Evolutionary conservation across 306 rosid species (phyloP).

Genomic region (Pachyrhizus erosus): DNA sequence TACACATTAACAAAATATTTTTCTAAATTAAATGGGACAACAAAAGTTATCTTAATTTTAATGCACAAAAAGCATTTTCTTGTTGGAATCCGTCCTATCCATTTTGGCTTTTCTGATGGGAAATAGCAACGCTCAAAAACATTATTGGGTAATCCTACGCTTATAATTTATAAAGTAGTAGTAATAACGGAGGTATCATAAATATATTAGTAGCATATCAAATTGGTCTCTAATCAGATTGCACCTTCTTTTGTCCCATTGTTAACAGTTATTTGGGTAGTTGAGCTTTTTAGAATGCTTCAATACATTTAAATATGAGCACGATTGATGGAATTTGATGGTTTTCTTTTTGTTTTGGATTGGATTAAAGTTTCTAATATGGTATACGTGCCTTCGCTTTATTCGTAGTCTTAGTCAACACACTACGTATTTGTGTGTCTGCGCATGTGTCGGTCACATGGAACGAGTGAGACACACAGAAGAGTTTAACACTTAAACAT

Average conservation of each 20-base stretch:
- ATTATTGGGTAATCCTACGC: neutral
- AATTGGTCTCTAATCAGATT: neutral
- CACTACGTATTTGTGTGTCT: slow-evolving; percentile 22
- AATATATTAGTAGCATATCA: neutral
- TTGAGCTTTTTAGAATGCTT: slow-evolving; percentile 39
- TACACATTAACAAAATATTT: neutral
- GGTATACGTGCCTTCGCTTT: slow-evolving; percentile 25
- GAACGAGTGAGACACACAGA: neutral
- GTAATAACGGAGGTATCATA: neutral
- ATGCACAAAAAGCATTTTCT: neutral
- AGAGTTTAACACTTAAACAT: neutral
- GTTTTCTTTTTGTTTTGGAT: slow-evolving; percentile 16
- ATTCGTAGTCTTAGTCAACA: slow-evolving; percentile 27
- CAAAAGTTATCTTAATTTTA: neutral
- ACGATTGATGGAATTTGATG: slow-evolving; percentile 42
- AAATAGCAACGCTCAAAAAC: slow-evolving; percentile 5
- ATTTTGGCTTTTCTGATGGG: neutral
- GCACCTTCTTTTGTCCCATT: slow-evolving; percentile 25
- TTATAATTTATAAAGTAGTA: neutral
- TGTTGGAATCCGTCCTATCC: neutral
- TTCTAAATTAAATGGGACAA: neutral
- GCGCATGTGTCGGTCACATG: slow-evolving; percentile 40
- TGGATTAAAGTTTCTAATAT: slow-evolving; percentile 5
- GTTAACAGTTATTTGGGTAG: slow-evolving; percentile 55
- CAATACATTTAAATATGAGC: slow-evolving; percentile 10